phyloP scores from a whole-genome alignment of 805 yeast species.

The Vanderwaltozyma verrucispora region DNA sequence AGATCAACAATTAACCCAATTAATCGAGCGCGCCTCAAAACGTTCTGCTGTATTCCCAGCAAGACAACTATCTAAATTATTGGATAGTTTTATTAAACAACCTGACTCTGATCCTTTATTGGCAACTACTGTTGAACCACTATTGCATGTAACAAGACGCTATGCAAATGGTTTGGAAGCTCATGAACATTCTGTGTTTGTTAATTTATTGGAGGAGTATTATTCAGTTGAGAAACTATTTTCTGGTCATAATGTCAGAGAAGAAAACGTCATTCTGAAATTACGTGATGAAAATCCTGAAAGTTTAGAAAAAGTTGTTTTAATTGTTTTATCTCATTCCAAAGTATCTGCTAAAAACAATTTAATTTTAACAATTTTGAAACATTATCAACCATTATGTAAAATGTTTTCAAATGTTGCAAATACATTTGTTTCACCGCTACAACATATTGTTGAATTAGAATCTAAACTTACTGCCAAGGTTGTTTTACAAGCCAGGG shows the following conservation, averaged over 20 bases:
- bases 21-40: slow-evolving; percentile 53
- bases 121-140: slow-evolving; percentile 56
- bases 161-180: slow-evolving; percentile 68
- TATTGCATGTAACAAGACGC: slow-evolving; percentile 56
- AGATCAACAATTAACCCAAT: slow-evolving; percentile 52
- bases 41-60: slow-evolving; percentile 90
- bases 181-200: slow-evolving; percentile 74
- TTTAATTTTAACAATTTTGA: slow-evolving; percentile 74
- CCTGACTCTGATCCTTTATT: slow-evolving; percentile 45
- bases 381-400: slow-evolving; percentile 69
- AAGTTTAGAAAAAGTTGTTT: slow-evolving; percentile 61
- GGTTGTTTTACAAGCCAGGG: slow-evolving; percentile 92
- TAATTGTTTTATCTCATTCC: slow-evolving; percentile 75
- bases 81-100: slow-evolving; percentile 47
- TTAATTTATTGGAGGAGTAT: slow-evolving; percentile 59
- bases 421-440: slow-evolving; percentile 53
- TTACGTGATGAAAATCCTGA: slow-evolving; percentile 83
- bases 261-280: slow-evolving; percentile 79
- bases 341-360: slow-evolving; percentile 90
- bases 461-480: slow-evolving; percentile 87
- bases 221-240: slow-evolving; percentile 69
- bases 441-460: slow-evolving; percentile 74
- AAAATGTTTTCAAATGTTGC: slow-evolving; percentile 65
- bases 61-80: slow-evolving; percentile 61
- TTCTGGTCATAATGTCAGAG: slow-evolving; percentile 64